phyloP scores from a whole-genome alignment of 257 asterid genomes.

The Phtheirospermum japonicum region DNA sequence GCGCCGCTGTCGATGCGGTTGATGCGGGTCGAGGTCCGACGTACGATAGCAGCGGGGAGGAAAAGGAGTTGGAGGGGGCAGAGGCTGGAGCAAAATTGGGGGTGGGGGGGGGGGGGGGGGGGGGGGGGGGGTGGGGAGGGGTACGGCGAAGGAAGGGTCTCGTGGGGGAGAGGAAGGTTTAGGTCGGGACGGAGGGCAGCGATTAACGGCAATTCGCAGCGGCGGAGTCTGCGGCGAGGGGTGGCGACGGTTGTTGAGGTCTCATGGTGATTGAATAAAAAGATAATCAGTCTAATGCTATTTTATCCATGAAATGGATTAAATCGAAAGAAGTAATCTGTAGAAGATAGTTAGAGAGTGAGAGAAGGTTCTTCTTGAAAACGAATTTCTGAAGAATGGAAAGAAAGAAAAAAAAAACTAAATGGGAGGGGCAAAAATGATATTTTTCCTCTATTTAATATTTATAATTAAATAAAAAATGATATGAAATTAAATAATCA shows the following conservation, averaged over 20 bases:
- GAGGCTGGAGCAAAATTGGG: slow-evolving; percentile 36
- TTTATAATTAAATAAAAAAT: too few species aligned
- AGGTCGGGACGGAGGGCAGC: slow-evolving; percentile 47
- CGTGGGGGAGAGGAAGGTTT: slow-evolving; percentile 82
- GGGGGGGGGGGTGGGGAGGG: too few species aligned
- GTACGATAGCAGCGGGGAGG: slow-evolving; percentile 37
- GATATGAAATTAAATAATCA: too few species aligned
- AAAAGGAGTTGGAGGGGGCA: slow-evolving; percentile 9
- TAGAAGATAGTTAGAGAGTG: slow-evolving; percentile 33
- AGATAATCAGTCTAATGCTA: neutral
- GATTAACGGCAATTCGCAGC: slow-evolving; percentile 22
- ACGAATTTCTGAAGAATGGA: too few species aligned
- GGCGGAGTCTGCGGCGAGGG: slow-evolving; percentile 28
- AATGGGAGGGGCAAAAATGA: too few species aligned
- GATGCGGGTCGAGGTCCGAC: slow-evolving; percentile 70
- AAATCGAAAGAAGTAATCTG: too few species aligned
- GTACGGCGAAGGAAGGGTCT: slow-evolving; percentile 65
- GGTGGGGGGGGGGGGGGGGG: slow-evolving; percentile 58
- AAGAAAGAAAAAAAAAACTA: too few species aligned
- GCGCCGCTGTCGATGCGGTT: slow-evolving; percentile 85
- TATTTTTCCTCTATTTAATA: too few species aligned
- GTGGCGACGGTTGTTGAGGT: slow-evolving; percentile 50
- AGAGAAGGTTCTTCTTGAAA: too few species aligned
- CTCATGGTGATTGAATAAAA: slow-evolving; percentile 46
- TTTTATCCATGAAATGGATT: neutral